These are phyloP conservation scores for Tetrapisispora fleetii DNA, from an alignment of 805 yeast species.

Conservation along the genomic window DNA sequence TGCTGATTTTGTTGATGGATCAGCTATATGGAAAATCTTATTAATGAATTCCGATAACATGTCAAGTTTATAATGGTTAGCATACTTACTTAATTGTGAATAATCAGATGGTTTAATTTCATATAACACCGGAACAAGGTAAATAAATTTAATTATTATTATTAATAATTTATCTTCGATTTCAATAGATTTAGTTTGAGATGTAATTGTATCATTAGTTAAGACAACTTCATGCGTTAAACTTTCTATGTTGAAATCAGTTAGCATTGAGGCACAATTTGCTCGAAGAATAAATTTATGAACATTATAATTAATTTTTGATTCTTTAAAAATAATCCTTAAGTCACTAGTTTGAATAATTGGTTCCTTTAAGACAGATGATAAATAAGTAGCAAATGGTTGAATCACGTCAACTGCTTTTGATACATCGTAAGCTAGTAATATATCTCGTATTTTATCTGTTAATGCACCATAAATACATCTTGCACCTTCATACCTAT, in stretches of 20 bases:
- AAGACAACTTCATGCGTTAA: background rate
- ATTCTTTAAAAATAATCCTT: constrained; percentile 9
- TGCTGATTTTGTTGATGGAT: constrained; percentile 27
- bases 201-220: background rate
- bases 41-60: constrained; percentile 32
- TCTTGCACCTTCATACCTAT: constrained; percentile 71
- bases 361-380: constrained; percentile 30
- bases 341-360: constrained; percentile 20
- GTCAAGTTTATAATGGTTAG: constrained; percentile 28
- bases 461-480: constrained; percentile 73
- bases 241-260: background rate
- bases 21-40: constrained; percentile 20
- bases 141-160: constrained; percentile 27
- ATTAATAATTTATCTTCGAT: constrained; percentile 13
- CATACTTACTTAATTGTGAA: constrained; percentile 23
- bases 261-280: constrained; percentile 28
- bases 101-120: constrained; percentile 27
- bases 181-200: background rate
- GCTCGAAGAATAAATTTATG: constrained; percentile 37
- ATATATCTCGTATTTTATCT: constrained; percentile 49
- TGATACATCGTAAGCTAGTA: constrained; percentile 53
- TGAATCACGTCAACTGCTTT: constrained; percentile 57
- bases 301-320: constrained; percentile 11
- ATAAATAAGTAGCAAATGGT: constrained; percentile 64
- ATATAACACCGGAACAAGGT: constrained; percentile 34